These are phyloP conservation scores for Cyberlindnera meyerae DNA, from an alignment of 805 yeast species.

Conservation along the genomic window DNA sequence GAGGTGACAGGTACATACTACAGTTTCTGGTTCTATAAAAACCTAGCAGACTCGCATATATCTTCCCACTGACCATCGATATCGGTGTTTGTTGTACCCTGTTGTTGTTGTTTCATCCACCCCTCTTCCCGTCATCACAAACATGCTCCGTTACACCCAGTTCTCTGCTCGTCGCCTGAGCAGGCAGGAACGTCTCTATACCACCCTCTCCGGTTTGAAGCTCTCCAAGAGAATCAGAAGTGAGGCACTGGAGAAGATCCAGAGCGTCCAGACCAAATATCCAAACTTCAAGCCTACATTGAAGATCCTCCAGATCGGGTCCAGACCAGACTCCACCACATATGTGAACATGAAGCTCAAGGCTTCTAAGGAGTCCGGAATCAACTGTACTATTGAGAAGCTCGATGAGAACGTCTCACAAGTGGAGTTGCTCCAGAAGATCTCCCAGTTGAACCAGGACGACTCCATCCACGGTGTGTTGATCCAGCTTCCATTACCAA, in stretches of 20 bases:
- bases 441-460: slow-evolving; percentile 54
- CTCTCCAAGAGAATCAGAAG: slow-evolving; percentile 41
- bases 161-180: slow-evolving; percentile 8
- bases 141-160: slow-evolving; percentile 11
- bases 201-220: slow-evolving; percentile 42
- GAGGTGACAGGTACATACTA: too few relatives aligned
- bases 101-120: too few relatives aligned
- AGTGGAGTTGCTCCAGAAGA: slow-evolving; percentile 47
- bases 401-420: slow-evolving; percentile 55
- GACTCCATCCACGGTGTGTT: slow-evolving; percentile 63
- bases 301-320: slow-evolving; percentile 72
- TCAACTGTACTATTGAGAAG: slow-evolving; percentile 55
- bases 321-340: slow-evolving; percentile 73
- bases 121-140: not conserved
- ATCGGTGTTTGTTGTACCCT: too few relatives aligned
- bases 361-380: slow-evolving; percentile 69
- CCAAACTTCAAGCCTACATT: slow-evolving; percentile 60
- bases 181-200: slow-evolving; percentile 22
- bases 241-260: slow-evolving; percentile 36
- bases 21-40: too few relatives aligned
- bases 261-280: slow-evolving; percentile 30
- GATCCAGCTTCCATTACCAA: slow-evolving; percentile 74
- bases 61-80: too few relatives aligned
- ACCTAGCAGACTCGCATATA: too few relatives aligned
- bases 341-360: slow-evolving; percentile 76